A percentile compares a stretch with the other conserved stretches of the same genome.
Conservation (phyloP, 192 early-diverging fungal genomes). For the Haplosporangium gracile region DNA sequence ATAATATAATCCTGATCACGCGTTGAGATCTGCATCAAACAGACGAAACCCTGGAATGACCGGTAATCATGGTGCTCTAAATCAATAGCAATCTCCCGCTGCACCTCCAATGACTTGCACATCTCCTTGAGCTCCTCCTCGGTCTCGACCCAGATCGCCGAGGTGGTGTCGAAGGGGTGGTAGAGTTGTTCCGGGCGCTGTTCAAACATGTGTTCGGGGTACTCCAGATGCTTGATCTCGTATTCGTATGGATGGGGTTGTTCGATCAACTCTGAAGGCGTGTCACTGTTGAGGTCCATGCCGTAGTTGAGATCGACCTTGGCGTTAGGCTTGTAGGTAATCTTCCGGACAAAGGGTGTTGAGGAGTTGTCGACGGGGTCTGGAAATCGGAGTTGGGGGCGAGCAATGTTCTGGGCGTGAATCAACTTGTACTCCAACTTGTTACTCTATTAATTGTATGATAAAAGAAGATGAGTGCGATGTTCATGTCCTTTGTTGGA, state of each 20-base stretch:
- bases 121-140: slow-evolving; percentile 73
- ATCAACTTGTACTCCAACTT: slow-evolving; percentile 68
- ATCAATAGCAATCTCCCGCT: slow-evolving; percentile 91
- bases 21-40: slow-evolving; percentile 94
- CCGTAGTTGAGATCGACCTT: slow-evolving; percentile 78
- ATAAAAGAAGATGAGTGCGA: background rate
- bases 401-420: slow-evolving; percentile 78
- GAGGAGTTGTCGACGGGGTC: slow-evolving; percentile 91
- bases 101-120: slow-evolving; percentile 71
- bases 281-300: slow-evolving; percentile 29
- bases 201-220: slow-evolving; percentile 79
- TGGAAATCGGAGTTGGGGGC: slow-evolving; percentile 91
- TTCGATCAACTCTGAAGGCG: slow-evolving; percentile 10
- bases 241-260: slow-evolving; percentile 90
- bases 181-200: slow-evolving; percentile 65
- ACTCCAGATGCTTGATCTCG: slow-evolving; percentile 87
- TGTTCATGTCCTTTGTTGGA: background rate
- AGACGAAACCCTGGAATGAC: slow-evolving; percentile 95
- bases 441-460: slow-evolving; percentile 23
- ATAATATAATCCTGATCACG: slow-evolving; percentile 90
- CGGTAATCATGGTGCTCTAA: slow-evolving; percentile 97
- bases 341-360: slow-evolving; percentile 84
- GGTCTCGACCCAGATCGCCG: slow-evolving; percentile 89
- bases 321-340: slow-evolving; percentile 88
- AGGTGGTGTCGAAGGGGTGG: slow-evolving; percentile 73